Percentiles rank a stretch among this genome's conserved stretches.
phyloP scores from a whole-genome alignment of 1,284 basidiomycete genomes.

The Ceratobasidium sp. region DNA sequence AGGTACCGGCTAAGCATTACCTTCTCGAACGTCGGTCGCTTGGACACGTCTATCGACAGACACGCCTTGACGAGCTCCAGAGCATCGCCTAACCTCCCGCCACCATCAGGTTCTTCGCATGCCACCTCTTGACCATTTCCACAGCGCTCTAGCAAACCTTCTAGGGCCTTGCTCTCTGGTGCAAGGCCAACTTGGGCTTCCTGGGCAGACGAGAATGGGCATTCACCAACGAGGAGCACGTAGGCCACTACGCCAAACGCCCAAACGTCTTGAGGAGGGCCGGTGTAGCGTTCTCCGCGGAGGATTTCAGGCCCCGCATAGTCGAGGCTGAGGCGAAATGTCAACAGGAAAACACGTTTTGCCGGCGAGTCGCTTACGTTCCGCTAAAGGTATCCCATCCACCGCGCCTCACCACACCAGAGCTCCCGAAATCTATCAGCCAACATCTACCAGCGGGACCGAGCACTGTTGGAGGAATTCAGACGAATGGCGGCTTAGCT shows the following conservation, averaged over 20 bases:
- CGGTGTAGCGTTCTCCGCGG: conserved; percentile 92
- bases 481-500: conserved; percentile 54
- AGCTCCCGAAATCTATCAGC: conserved; percentile 97
- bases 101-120: conserved; percentile 75
- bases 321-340: conserved; percentile 72
- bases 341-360: conserved; percentile 2
- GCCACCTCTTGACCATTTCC: conserved; percentile 64
- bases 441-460: conserved; percentile 80
- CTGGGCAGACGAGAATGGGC: conserved; percentile 88
- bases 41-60: conserved; percentile 75
- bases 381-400: conserved; percentile 97
- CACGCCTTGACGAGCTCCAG: conserved; percentile 84
- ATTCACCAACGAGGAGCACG: conserved; percentile 95
- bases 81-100: conserved; percentile 83
- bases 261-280: conserved; percentile 99
- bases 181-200: conserved; percentile 83
- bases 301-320: conserved; percentile 98
- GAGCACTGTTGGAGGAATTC: conserved; percentile 61
- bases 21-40: conserved; percentile 84
- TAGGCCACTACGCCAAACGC: conserved; percentile 98
- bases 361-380: conserved; percentile 70
- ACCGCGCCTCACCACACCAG: conserved; percentile 83
- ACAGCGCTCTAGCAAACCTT: conserved; percentile 67
- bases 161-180: conserved; percentile 65
- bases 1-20: conserved; percentile 84